Evolutionary conservation across 441 rosid genomes (phyloP).

Genomic region (Euphorbia schlechtendalii): DNA sequence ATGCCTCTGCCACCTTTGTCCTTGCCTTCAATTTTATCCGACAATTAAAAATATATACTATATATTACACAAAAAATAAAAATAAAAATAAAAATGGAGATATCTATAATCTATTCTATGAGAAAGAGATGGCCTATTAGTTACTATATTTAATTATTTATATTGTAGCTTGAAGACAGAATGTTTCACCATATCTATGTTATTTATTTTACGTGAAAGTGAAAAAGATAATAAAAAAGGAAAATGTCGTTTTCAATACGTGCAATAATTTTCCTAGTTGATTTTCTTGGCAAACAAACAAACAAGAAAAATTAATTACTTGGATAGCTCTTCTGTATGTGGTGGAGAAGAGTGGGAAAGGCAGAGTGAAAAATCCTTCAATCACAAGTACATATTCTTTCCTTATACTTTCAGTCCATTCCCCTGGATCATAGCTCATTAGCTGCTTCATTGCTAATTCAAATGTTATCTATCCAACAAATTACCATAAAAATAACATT

Average conservation of each 20-base stretch:
- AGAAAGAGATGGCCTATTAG: not conserved
- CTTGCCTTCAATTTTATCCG: conserved; percentile 73
- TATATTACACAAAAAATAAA: not conserved
- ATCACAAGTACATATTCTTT: conserved; percentile 85
- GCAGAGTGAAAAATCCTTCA: conserved; percentile 86
- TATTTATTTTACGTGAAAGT: not conserved
- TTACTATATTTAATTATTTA: not conserved
- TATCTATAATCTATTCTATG: too few relatives aligned
- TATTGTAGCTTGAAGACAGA: conserved; percentile 7
- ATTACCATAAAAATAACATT: not conserved
- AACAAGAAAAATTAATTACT: conserved; percentile 25
- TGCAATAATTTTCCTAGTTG: not conserved
- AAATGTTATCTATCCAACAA: conserved; percentile 61
- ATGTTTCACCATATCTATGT: conserved; percentile 4
- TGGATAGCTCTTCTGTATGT: conserved; percentile 79
- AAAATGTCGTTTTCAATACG: conserved; percentile 8
- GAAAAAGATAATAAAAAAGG: not conserved
- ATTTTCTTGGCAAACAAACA: conserved; percentile 5
- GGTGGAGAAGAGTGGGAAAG: conserved; percentile 67
- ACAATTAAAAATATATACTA: too few relatives aligned
- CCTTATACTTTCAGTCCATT: conserved; percentile 83
- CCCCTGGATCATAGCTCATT: conserved; percentile 91
- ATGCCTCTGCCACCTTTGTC: conserved; percentile 91
- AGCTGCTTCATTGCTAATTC: conserved; percentile 82
- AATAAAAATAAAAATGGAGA: too few relatives aligned